Evolutionary conservation across 345 rosid species (phyloP).

Genomic region (Syzygium aromaticum): DNA sequence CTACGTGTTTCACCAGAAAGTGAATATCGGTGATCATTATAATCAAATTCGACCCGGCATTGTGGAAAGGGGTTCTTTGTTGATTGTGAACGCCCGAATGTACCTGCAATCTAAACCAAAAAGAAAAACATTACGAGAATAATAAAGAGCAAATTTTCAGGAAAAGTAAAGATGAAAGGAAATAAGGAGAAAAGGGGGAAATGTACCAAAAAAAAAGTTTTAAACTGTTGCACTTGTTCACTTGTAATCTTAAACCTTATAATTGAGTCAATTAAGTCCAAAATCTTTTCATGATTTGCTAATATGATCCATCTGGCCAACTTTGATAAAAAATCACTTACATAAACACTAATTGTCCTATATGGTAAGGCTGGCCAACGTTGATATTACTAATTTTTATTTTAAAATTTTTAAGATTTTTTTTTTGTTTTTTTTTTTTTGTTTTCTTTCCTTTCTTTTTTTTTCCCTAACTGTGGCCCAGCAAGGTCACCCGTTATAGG

Average conservation of each 20-base stretch:
- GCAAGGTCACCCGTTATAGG: background rate
- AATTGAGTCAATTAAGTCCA: background rate
- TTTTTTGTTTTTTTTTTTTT: too few relatives aligned
- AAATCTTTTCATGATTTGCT: background rate
- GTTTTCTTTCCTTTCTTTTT: too few relatives aligned
- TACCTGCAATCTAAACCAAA: background rate
- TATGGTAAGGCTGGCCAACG: background rate
- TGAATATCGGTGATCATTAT: background rate
- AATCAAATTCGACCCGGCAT: background rate
- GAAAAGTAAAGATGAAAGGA: background rate
- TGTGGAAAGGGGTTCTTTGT: background rate
- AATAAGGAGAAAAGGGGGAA: background rate
- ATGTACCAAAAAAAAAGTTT: background rate
- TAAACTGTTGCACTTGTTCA: accelerated
- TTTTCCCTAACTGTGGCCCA: too few relatives aligned
- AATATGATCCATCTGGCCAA: background rate
- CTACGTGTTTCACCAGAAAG: background rate
- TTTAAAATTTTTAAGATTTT: too few relatives aligned
- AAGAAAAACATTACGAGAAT: background rate
- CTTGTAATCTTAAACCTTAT: background rate
- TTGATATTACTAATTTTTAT: too few relatives aligned
- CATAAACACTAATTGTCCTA: accelerated
- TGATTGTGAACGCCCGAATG: background rate
- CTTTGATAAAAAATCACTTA: background rate
- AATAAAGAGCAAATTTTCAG: background rate